Base-by-base conservation (phyloP, 768 basidiomycete genomes). In the Strobilomyces dryophilus region DNA sequence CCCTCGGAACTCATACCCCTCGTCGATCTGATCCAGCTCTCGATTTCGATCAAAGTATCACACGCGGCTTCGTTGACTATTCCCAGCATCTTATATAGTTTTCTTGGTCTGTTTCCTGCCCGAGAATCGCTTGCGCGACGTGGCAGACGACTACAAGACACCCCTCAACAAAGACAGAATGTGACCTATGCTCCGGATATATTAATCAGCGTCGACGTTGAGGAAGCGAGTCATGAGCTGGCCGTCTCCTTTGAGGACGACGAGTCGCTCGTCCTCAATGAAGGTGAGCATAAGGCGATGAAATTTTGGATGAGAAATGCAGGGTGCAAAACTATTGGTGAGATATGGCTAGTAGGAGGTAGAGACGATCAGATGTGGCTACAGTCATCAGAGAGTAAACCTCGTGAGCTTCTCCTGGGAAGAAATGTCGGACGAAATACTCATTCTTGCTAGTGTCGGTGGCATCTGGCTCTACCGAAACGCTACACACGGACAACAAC, bases 91-190 rank as follows among this genome's bases (percentile, higher is more conserved):
- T 74, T 73, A 40, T 92, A 87, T 57, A 68, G 83, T 29, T 95
- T 94, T 65, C 78, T 94, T 32, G 81, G 82, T 5, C 76, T 91
- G 31, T 76, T 95, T 18, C 83, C 87, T 3, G 74, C 77, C 24
- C 74, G 66, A 1, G 93, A 95, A 66, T 71, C 82, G 1, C 75
- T 94, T 3, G 75, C 81, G 9, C 76, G 75, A 32, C 84, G 82
- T n/a, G 93, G 94, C 14, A 81, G 76, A 42, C 76, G 93, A 47
- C 73, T 97, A 11, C 83, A 94, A 48, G 81, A 83, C 49, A 93
- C 92, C 3, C 76, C 79, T 29, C 72, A 79, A 14, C 89, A 95
- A 60, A 75, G 85, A 43, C 82, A 85, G 57, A 76, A 66, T 27
- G 81, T 82, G 11, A 80, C 81, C 2, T 95, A 95, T 64, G 85